A percentile compares a stretch with the other conserved stretches of the same genome.
Evolutionary conservation across 768 basidiomycete genomes (phyloP).

Genomic region (Auriscalpium orientale): DNA sequence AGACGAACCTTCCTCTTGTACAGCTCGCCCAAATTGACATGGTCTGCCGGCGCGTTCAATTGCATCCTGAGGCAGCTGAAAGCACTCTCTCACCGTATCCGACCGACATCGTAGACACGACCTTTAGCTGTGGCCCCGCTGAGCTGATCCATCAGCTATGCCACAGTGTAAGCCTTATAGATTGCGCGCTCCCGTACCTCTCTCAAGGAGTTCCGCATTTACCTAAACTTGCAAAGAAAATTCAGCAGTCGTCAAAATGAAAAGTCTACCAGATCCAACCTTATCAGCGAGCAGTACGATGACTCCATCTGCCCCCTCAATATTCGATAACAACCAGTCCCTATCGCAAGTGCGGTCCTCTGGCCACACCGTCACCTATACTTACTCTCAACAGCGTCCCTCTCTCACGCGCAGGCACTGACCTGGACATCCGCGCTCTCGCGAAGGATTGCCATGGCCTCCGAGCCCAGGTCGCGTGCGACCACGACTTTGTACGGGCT

Average conservation of each 20-base stretch:
- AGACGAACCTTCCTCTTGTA: conserved; percentile 57
- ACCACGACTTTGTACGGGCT: conserved; percentile 42
- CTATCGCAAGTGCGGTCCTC: conserved; percentile 51
- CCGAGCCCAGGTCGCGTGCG: conserved; percentile 51
- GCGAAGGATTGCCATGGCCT: conserved; percentile 51
- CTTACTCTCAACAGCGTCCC: not conserved
- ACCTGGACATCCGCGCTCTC: conserved; percentile 50
- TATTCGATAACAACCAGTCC: conserved; percentile 68
- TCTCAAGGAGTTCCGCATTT: conserved; percentile 63
- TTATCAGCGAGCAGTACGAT: conserved; percentile 63
- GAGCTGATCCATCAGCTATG: conserved; percentile 1
- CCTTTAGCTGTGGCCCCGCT: conserved; percentile 70
- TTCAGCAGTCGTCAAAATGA: conserved; percentile 7
- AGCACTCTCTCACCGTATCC: conserved; percentile 55
- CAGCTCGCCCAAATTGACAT: conserved; percentile 58
- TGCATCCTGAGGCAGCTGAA: not conserved
- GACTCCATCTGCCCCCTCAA: conserved; percentile 52
- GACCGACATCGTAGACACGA: conserved; percentile 92
- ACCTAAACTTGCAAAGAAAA: conserved; percentile 36
- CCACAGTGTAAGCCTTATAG: not conserved
- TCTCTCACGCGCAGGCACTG: not conserved
- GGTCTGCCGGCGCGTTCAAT: conserved; percentile 48
- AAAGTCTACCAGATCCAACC: conserved; percentile 28
- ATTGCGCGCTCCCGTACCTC: conserved; percentile 26
- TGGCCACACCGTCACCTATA: conserved; percentile 41